A percentile compares a stretch with the other conserved stretches of the same genome.
phyloP scores from a whole-genome alignment of 2,329 filamentous ascomycete species.

The Periconia sp. region DNA sequence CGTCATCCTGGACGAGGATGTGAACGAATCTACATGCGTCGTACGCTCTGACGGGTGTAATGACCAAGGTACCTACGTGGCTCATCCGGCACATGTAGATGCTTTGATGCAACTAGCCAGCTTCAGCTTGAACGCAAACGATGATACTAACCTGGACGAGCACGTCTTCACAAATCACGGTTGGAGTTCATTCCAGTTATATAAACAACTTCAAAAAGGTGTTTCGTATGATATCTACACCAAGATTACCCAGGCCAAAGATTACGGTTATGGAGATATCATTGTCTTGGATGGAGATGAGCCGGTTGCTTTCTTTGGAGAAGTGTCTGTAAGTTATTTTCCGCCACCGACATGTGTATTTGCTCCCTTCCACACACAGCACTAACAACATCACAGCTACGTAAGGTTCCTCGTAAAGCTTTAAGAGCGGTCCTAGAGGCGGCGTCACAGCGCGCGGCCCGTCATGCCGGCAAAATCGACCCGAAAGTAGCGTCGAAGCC shows the following conservation, averaged over 20 bases:
- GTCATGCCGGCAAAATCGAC: too few relatives aligned
- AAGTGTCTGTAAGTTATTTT: too few relatives aligned
- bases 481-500: too few relatives aligned
- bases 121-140: constrained; percentile 23
- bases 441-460: too few relatives aligned
- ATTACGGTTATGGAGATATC: constrained; percentile 11
- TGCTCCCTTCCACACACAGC: neutral
- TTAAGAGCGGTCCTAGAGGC: too few relatives aligned
- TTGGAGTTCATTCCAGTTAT: constrained; percentile 16
- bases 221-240: constrained; percentile 12
- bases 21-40: constrained; percentile 10
- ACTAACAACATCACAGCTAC: too few relatives aligned
- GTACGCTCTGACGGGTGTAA: constrained; percentile 10
- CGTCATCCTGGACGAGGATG: constrained; percentile 16
- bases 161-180: constrained; percentile 21
- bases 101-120: constrained; percentile 11
- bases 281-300: constrained; percentile 11
- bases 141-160: constrained; percentile 9
- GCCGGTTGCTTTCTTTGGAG: constrained; percentile 8
- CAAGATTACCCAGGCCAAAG: constrained; percentile 3
- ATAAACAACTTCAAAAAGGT: constrained; percentile 3
- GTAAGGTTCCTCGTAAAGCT: too few relatives aligned
- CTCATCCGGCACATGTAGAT: constrained; percentile 14
- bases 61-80: constrained; percentile 6
- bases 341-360: too few relatives aligned